Conservation (phyloP, 768 basidiomycete species). For the Russula sp. region DNA sequence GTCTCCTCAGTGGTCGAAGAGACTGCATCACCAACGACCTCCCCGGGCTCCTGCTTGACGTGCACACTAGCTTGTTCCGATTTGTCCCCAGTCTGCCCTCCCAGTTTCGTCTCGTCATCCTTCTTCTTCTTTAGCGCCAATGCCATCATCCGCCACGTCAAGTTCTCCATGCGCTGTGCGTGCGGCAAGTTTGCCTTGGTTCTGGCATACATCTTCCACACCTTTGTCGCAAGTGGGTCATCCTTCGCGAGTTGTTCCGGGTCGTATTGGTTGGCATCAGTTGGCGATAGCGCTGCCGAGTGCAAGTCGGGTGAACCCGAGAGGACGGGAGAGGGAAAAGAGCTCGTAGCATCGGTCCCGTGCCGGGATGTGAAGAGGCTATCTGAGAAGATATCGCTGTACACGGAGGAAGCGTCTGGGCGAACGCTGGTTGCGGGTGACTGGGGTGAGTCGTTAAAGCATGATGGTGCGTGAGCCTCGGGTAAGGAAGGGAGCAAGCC, state of each 20-base stretch:
- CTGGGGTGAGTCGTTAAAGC: constrained; percentile 19
- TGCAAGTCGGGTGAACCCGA: constrained; percentile 70
- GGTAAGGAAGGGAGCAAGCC: constrained; percentile 35
- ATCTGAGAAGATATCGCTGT: constrained; percentile 50
- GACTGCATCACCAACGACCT: constrained; percentile 28
- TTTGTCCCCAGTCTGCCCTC: constrained; percentile 15
- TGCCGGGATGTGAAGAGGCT: constrained; percentile 54
- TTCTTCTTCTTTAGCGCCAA: constrained; percentile 87
- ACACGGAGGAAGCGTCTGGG: constrained; percentile 39
- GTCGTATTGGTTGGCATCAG: constrained; percentile 44
- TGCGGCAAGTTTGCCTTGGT: constrained; percentile 88
- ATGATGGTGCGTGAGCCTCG: constrained; percentile 33
- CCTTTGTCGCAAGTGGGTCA: constrained; percentile 91
- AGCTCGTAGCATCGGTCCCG: constrained; percentile 45
- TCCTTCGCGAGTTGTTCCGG: constrained; percentile 70
- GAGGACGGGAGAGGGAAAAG: constrained; percentile 61
- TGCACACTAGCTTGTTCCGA: constrained; percentile 27
- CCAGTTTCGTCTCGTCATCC: constrained; percentile 56
- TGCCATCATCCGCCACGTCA: constrained; percentile 99
- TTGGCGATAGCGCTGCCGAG: constrained; percentile 40
- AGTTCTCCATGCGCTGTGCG: constrained; percentile 94
- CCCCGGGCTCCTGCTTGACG: constrained; percentile 33
- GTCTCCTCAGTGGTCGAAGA: constrained; percentile 22
- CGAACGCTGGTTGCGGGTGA: constrained; percentile 12
- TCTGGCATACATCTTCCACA: constrained; percentile 95